phyloP scores from a whole-genome alignment of 2,329 filamentous ascomycete genomes.

The Cladosporium sp. region DNA sequence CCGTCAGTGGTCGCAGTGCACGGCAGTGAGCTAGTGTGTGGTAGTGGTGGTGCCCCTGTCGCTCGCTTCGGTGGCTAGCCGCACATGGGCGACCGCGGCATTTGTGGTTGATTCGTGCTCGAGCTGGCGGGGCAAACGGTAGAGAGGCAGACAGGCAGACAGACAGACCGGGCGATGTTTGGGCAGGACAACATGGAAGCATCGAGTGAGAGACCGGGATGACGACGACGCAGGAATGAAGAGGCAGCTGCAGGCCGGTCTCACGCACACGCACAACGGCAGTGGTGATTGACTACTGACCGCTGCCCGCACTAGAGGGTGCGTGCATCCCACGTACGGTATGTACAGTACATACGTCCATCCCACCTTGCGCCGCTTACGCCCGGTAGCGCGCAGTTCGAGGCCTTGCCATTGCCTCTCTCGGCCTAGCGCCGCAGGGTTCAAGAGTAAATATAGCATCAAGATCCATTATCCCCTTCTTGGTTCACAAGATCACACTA shows the following conservation, averaged over 20 bases:
- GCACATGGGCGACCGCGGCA: background rate
- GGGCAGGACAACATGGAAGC: background rate
- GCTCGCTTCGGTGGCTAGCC: background rate
- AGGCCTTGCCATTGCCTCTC: background rate
- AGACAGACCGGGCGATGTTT: too few relatives aligned
- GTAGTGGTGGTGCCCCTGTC: background rate
- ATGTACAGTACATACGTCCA: too few relatives aligned
- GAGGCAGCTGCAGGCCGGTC: background rate
- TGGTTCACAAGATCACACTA: background rate
- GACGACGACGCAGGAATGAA: background rate
- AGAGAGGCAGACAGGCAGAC: too few relatives aligned
- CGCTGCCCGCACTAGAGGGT: too few relatives aligned
- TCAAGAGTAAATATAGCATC: too few relatives aligned
- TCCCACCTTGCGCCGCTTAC: conserved; percentile 3
- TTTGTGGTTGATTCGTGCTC: background rate
- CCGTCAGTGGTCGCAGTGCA: conserved; percentile 1
- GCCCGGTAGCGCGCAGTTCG: background rate
- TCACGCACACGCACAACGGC: background rate
- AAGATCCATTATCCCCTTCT: too few relatives aligned
- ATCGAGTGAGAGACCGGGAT: too few relatives aligned
- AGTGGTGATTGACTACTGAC: background rate
- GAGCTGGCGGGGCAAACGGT: too few relatives aligned
- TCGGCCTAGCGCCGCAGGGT: background rate
- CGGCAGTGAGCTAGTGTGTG: background rate
- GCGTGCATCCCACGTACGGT: background rate